A percentile compares a stretch with the other conserved stretches of the same genome.
Evolutionary conservation across 2,329 filamentous ascomycete species (phyloP).

Genomic region (Cladophialophora exuberans): DNA sequence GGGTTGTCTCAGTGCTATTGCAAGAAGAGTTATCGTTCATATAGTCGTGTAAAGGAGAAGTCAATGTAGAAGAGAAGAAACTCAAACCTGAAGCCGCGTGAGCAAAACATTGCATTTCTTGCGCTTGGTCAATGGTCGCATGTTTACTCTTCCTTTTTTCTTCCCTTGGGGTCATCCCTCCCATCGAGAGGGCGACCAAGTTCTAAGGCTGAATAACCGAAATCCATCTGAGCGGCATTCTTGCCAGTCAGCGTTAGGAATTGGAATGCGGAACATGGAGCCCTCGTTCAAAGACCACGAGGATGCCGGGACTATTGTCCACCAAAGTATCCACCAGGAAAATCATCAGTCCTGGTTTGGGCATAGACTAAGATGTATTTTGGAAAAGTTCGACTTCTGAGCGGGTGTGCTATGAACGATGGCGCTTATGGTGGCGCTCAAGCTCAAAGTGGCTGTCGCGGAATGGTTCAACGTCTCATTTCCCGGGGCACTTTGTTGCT

Average conservation of each 20-base stretch:
- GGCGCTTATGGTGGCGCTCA: no score
- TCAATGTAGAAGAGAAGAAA: neutral
- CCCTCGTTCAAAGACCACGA: slow-evolving; percentile 5
- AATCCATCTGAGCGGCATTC: slow-evolving; percentile 19
- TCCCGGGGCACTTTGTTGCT: no score
- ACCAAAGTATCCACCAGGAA: slow-evolving; percentile 1
- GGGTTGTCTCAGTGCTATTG: neutral
- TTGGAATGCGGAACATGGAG: slow-evolving; percentile 22
- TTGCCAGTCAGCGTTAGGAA: slow-evolving; percentile 29
- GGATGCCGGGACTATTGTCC: slow-evolving; percentile 2
- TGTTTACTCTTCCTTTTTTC: neutral
- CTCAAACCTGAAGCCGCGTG: neutral
- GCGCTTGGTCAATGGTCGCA: neutral
- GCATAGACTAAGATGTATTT: no score
- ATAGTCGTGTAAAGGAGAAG: no score
- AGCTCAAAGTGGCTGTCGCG: no score
- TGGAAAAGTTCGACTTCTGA: no score
- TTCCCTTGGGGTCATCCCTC: no score
- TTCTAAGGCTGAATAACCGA: slow-evolving; percentile 4
- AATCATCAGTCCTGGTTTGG: no score
- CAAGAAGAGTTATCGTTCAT: no score
- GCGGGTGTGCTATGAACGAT: no score
- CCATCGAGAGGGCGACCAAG: neutral
- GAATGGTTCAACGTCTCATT: no score
- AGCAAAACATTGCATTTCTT: neutral